These are phyloP conservation scores for Arbutus unedo DNA, from an alignment of 148 eudicot species.

Conservation along the genomic window DNA sequence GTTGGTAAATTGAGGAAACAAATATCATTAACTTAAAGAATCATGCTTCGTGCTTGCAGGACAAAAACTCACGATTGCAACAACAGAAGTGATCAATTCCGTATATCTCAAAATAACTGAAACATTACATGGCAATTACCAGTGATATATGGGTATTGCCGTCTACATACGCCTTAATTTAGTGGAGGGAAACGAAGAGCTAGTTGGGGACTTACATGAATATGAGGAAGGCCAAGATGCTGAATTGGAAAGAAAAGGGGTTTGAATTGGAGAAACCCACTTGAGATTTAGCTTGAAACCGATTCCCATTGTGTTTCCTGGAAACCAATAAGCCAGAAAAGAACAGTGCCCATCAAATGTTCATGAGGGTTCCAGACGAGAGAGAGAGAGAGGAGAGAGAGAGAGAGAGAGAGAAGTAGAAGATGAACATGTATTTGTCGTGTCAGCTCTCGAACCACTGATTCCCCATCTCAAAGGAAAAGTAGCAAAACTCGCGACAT, in stretches of 20 bases:
- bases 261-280: conserved; percentile 32
- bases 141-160: neutral
- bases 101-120: neutral
- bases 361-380: neutral
- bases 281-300: neutral
- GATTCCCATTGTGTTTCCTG: neutral
- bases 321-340: neutral
- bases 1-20: neutral
- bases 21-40: neutral
- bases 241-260: conserved; percentile 43
- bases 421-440: neutral
- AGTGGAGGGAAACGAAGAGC: neutral
- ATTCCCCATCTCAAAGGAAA: neutral
- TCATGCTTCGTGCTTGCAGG: neutral
- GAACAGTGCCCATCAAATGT: neutral
- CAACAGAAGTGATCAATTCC: neutral
- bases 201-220: conserved; percentile 36
- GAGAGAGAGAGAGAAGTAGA: neutral
- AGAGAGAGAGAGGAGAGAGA: neutral
- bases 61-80: neutral
- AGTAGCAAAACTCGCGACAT: neutral
- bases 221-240: conserved; percentile 49
- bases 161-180: neutral
- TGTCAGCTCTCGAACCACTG: neutral
- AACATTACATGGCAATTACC: neutral